Base-by-base conservation (phyloP, 108 stramenopile genomes). In the Epithemia pelagica region DNA sequence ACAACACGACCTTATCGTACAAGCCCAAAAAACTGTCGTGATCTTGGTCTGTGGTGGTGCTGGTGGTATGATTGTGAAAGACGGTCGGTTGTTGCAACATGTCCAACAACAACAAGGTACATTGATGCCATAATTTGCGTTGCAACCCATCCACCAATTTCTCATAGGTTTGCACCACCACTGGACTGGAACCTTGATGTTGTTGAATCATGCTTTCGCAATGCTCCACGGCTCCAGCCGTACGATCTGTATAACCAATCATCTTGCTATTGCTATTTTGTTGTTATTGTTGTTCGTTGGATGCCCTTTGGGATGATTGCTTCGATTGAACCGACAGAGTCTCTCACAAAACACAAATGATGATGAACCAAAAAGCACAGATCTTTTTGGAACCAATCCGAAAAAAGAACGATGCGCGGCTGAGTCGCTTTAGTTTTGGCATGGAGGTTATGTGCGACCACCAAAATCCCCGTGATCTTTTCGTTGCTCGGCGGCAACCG, bases 101-200 rank as follows among this genome's bases (percentile, higher is more conserved):
- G 37, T 87, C 82, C 61, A 91, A 63, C 10, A 95, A 32, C 8
- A 60, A 60, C 66, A 92, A 65, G 5, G 97, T 96, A 63, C 97
- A 80, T 81, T 99, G 96, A 78, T 99, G 97, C 95, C 95, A 99
- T 28, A 97, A 76, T 83, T 96, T 99, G 65, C 77, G 67, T 51
- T 72, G 62, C 67, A 74, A 86, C 25, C 88, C 79, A 30, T 63
- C 61, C 30, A 75, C 76, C 58, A 98, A 75, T 24, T 73, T 69
- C 33, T 78, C 65, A 80, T 94, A 96, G 29, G 29, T 2, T 32
- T 83, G 90, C 28, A 88, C 89, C 55, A 94, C 75, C 61, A 94
- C 94, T 3, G 90, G 90, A n/a, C n/a, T n/a, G n/a, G n/a, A n/a
- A 46, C 37, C 37, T 15, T 46, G 37, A 66, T 85, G 76, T 27